These are phyloP conservation scores for Pseudotulostoma volvatum DNA, from an alignment of 495 filamentous ascomycete species.

Conservation along the genomic window DNA sequence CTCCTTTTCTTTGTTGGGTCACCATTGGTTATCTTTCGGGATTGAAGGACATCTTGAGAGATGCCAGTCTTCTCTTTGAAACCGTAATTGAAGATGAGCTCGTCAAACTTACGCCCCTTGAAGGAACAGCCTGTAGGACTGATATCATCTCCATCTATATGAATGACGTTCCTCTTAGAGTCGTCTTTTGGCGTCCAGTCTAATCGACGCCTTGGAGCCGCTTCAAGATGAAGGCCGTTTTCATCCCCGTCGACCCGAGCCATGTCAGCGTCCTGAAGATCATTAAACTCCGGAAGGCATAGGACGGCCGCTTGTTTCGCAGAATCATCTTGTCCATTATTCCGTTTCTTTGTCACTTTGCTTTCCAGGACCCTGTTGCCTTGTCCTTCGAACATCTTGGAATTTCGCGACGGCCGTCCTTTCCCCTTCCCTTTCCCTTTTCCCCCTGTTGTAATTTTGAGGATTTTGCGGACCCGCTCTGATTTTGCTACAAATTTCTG, in stretches of 20 bases:
- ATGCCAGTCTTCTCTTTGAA: conserved; percentile 13
- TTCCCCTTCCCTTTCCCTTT: conserved; percentile 8
- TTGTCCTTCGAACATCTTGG: not conserved
- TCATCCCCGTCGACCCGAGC: conserved; percentile 6
- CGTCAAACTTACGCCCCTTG: conserved; percentile 10
- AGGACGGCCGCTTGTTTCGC: conserved; percentile 7
- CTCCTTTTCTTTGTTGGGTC: conserved; percentile 27
- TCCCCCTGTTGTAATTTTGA: conserved; percentile 8
- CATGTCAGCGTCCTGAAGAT: not conserved
- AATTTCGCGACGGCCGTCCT: conserved; percentile 6
- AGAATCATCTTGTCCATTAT: conserved; percentile 6
- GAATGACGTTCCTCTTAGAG: conserved; percentile 11
- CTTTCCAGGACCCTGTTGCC: conserved; percentile 6
- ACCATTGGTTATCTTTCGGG: conserved; percentile 3
- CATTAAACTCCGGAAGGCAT: too few relatives aligned
- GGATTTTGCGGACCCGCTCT: not conserved
- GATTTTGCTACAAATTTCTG: not conserved
- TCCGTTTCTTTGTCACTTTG: conserved; percentile 19
- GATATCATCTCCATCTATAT: conserved; percentile 4
- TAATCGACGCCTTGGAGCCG: conserved; percentile 20
- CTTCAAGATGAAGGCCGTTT: conserved; percentile 18
- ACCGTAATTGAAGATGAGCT: conserved; percentile 17
- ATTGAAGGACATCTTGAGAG: conserved; percentile 3
- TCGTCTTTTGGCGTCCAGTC: conserved; percentile 24
- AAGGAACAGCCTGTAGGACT: not conserved